Conservation (phyloP, 371 early-diverging fungal genomes). For the Mortierella sp. region DNA sequence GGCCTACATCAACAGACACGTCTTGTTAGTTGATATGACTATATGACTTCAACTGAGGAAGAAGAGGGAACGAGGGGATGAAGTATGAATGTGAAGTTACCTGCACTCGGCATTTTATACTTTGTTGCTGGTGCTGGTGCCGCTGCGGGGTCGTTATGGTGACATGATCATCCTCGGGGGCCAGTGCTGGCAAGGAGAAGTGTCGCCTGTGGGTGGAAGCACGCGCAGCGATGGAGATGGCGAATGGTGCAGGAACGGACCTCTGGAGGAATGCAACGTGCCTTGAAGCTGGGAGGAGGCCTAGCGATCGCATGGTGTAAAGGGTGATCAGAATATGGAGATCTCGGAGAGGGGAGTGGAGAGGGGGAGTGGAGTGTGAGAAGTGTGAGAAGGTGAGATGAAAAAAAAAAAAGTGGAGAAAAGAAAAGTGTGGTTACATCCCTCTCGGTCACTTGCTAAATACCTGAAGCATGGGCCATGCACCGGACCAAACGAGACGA, state of each 20-base stretch:
- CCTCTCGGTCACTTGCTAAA: too few species aligned
- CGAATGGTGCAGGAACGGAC: not conserved
- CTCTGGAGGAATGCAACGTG: slow-evolving; percentile 15
- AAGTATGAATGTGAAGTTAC: slow-evolving; percentile 13
- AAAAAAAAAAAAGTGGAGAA: too few species aligned
- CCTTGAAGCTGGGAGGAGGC: slow-evolving; percentile 16
- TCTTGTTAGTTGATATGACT: not conserved
- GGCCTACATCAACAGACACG: slow-evolving; percentile 22
- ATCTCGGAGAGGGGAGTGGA: not conserved
- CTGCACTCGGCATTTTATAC: slow-evolving; percentile 22
- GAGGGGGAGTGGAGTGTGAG: not conserved
- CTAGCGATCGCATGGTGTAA: slow-evolving; percentile 13
- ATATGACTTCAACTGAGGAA: not conserved
- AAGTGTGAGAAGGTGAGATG: too few species aligned
- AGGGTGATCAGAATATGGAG: too few species aligned
- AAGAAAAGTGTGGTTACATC: too few species aligned
- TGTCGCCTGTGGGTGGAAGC: slow-evolving; percentile 8
- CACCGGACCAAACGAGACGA: too few species aligned
- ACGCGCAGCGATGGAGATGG: not conserved
- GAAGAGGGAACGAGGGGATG: not conserved
- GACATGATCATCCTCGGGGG: slow-evolving; percentile 27
- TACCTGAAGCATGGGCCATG: too few species aligned
- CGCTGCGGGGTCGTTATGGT: not conserved
- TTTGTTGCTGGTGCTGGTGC: slow-evolving; percentile 8
- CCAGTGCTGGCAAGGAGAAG: slow-evolving; percentile 35